Evolutionary conservation across 2,329 filamentous ascomycete genomes (phyloP).

Genomic region (Sclerotinia minor): DNA sequence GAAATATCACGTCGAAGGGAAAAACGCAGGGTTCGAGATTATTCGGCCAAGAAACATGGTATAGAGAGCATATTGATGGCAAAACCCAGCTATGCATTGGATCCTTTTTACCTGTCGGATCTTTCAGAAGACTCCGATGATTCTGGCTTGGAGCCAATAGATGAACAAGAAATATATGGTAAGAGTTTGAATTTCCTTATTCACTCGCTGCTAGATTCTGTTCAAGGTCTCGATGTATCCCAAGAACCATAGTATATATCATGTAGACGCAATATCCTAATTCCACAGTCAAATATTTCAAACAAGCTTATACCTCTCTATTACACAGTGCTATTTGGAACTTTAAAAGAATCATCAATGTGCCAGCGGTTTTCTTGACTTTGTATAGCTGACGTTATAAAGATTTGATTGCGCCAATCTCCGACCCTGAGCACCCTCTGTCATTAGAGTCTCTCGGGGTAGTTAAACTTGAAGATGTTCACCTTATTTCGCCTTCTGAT

Average conservation of each 20-base stretch:
- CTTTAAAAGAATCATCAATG: not conserved
- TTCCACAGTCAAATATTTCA: not conserved
- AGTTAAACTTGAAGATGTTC: conserved; percentile 92
- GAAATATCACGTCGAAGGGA: conserved; percentile 81
- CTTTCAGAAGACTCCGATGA: conserved; percentile 49
- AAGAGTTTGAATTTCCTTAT: conserved; percentile 31
- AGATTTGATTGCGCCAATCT: conserved; percentile 94
- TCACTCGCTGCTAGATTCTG: not conserved
- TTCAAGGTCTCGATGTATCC: not conserved
- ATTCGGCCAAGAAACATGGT: conserved; percentile 39
- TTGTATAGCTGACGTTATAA: conserved; percentile 42
- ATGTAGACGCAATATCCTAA: not conserved
- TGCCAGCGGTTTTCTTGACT: not conserved
- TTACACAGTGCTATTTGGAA: not conserved
- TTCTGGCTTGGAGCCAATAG: conserved; percentile 75
- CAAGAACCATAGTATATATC: not conserved
- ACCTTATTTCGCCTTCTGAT: conserved; percentile 66
- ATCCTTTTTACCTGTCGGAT: conserved; percentile 43
- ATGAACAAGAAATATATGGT: conserved; percentile 97
- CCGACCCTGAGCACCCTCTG: conserved; percentile 93
- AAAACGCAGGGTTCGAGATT: conserved; percentile 51
- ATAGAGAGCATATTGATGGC: conserved; percentile 38
- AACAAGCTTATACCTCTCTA: not conserved
- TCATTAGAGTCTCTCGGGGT: conserved; percentile 91
- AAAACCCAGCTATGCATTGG: conserved; percentile 38